These are phyloP conservation scores for Saccharomycopsis schoenii DNA, from an alignment of 805 yeast genomes.

Conservation along the genomic window DNA sequence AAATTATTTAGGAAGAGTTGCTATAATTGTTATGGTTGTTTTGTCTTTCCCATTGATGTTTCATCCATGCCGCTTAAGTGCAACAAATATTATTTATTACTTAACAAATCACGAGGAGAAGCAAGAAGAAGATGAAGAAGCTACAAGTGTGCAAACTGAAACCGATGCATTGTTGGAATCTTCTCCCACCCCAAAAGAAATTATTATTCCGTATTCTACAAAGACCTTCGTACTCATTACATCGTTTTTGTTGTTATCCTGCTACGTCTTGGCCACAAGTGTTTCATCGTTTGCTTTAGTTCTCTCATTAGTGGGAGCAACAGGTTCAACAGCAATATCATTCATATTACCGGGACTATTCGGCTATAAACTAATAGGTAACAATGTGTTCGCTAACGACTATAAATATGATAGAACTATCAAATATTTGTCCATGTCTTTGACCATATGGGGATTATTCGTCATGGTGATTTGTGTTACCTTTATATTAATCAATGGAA, in stretches of 20 bases:
- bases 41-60: conserved; percentile 71
- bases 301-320: conserved; percentile 67
- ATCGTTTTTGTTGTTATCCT: conserved; percentile 31
- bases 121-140: neutral
- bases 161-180: conserved; percentile 1
- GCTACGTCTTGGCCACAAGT: conserved; percentile 49
- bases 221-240: conserved; percentile 42
- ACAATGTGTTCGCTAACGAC: neutral
- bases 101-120: conserved; percentile 20
- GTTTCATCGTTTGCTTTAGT: conserved; percentile 60
- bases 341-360: conserved; percentile 72
- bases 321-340: conserved; percentile 73
- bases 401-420: conserved; percentile 25
- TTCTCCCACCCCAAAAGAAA: neutral
- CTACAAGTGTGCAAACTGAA: conserved; percentile 1
- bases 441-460: conserved; percentile 57
- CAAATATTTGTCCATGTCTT: conserved; percentile 41
- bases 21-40: conserved; percentile 64
- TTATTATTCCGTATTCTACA: conserved; percentile 36
- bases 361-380: conserved; percentile 48
- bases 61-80: conserved; percentile 69
- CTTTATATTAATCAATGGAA: conserved; percentile 24
- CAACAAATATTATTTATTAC: conserved; percentile 55
- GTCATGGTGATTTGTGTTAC: conserved; percentile 62
- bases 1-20: conserved; percentile 40